Percentiles rank a stretch among this genome's conserved stretches.
These are phyloP conservation scores for Ustilago esculenta DNA, from an alignment of 1,284 basidiomycete species.

Conservation along the genomic window DNA sequence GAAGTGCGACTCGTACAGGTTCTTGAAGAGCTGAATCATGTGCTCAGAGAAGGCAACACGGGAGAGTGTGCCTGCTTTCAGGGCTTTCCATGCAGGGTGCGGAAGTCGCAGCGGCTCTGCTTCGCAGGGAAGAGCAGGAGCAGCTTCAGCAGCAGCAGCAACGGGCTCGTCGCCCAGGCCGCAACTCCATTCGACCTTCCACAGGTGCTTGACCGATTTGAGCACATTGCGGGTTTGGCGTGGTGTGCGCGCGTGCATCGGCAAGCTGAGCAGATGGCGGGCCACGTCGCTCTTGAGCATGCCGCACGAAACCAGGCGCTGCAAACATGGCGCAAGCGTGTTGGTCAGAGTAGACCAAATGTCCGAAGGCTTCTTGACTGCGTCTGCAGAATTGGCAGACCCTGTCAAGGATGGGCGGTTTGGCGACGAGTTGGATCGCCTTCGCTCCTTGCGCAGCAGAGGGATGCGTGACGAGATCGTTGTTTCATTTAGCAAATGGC, in stretches of 20 bases:
- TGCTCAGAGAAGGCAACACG: constrained; percentile 67
- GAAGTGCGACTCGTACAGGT: constrained; percentile 68
- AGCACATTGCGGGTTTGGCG: constrained; percentile 67
- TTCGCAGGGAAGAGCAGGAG: constrained; percentile 43
- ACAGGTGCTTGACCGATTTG: constrained; percentile 64
- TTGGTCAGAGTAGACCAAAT: constrained; percentile 67
- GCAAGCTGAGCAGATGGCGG: constrained; percentile 66
- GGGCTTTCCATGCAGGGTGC: constrained; percentile 68
- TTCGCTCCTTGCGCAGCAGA: constrained; percentile 39
- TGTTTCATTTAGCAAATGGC: neutral
- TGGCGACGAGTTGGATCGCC: constrained; percentile 45
- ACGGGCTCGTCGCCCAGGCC: constrained; percentile 53
- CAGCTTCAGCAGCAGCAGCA: constrained; percentile 14
- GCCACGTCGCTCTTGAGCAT: constrained; percentile 68
- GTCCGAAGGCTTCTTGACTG: constrained; percentile 40
- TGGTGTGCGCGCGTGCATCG: constrained; percentile 67
- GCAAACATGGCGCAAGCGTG: constrained; percentile 67
- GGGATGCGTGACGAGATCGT: constrained; percentile 12
- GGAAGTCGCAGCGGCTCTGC: constrained; percentile 60
- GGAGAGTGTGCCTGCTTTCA: constrained; percentile 66
- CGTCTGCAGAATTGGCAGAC: constrained; percentile 5
- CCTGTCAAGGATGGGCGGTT: constrained; percentile 21
- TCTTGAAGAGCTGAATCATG: constrained; percentile 66
- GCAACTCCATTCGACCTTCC: constrained; percentile 67
- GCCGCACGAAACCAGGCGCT: constrained; percentile 68